A percentile compares a stretch with the other conserved stretches of the same genome.
Evolutionary conservation across 2,329 filamentous ascomycete species (phyloP).

Genomic region (Xylariaceae sp.): DNA sequence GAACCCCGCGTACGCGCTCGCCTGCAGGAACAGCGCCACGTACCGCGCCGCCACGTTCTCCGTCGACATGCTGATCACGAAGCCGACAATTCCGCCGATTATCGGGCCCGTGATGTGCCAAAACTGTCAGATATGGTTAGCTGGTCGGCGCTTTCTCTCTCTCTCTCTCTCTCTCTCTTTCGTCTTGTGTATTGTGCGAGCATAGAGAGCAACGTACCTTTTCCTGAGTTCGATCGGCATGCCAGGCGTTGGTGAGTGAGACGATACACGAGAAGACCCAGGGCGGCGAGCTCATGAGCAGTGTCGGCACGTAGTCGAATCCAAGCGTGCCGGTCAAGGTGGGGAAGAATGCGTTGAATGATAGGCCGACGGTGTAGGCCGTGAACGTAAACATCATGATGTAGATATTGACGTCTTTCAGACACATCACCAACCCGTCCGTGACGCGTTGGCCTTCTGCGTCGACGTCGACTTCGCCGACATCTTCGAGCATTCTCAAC

Average conservation of each 20-base stretch:
- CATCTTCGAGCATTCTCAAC: conserved; percentile 59
- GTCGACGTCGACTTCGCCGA: conserved; percentile 58
- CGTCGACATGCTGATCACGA: conserved; percentile 63
- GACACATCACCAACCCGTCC: conserved; percentile 58
- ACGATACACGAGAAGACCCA: conserved; percentile 62
- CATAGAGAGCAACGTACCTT: conserved; percentile 43
- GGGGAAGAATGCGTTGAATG: conserved; percentile 63
- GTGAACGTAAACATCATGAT: conserved; percentile 65
- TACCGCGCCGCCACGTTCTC: conserved; percentile 60
- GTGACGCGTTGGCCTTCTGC: conserved; percentile 52
- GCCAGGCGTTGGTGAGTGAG: conserved; percentile 58
- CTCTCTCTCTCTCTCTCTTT: too few relatives aligned
- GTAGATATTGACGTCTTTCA: conserved; percentile 65
- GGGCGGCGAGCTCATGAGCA: conserved; percentile 60
- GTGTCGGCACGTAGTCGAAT: conserved; percentile 54
- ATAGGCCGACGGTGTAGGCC: conserved; percentile 60
- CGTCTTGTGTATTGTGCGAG: background rate
- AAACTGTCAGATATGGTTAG: conserved; percentile 44
- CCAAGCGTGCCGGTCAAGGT: conserved; percentile 56
- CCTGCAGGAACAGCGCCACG: conserved; percentile 62
- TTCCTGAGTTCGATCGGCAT: conserved; percentile 58
- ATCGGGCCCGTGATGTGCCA: conserved; percentile 61
- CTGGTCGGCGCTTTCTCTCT: background rate
- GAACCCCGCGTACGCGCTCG: conserved; percentile 59
- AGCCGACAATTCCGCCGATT: conserved; percentile 55